Evolutionary conservation across 305 asterid species (phyloP), one percentile per base, ranked within the genome.

Genomic region (Petunia hybrid): DNA sequence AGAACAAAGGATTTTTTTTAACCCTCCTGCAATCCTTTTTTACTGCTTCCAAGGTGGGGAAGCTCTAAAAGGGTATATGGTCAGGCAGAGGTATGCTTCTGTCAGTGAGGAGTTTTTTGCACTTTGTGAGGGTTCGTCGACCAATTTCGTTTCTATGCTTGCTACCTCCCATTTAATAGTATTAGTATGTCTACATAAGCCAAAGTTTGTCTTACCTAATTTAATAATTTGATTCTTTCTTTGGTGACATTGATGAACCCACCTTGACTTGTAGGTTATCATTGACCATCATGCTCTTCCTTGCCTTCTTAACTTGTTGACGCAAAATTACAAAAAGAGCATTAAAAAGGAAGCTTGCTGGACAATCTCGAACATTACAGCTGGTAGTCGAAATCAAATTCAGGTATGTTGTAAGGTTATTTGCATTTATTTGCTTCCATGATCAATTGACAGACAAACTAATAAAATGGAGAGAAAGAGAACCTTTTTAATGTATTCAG

Each of bases 291-390:
- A 81, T 67, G 91, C 89, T 14, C 97, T 92, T 81, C 87, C 89
- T 35, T 85, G 89, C 82, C 87, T 92, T 64, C 83, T 82, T 69
- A 87, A 82, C 84, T 79, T 90, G 82, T 80, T 91, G 89, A 83
- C 89, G 0, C 89, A 89, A 77, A 87, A 89, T 80, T 66, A 85
- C 70, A 92, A 90, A 77, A 91, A 89, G 80, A 90, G 92, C 87
- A 86, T 92, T 36, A 89, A 89, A 80, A 91, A 88, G 81, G 95
- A 91, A 85, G 94, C 95, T 38, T 91, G 93, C 82, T 86, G 97
- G 95, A 90, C 94, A 60, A 85, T 91, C 82, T 92, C 95, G 56
- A 92, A 90, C 85, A 90, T 92, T 83, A 91, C 97, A 35, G 94
- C 91, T 12, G 95, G 94, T 87, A 91, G 85, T 82, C 87, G 59